Evolutionary conservation across 2,329 filamentous ascomycete species (phyloP).

Genomic region (Fusarium devonianum): DNA sequence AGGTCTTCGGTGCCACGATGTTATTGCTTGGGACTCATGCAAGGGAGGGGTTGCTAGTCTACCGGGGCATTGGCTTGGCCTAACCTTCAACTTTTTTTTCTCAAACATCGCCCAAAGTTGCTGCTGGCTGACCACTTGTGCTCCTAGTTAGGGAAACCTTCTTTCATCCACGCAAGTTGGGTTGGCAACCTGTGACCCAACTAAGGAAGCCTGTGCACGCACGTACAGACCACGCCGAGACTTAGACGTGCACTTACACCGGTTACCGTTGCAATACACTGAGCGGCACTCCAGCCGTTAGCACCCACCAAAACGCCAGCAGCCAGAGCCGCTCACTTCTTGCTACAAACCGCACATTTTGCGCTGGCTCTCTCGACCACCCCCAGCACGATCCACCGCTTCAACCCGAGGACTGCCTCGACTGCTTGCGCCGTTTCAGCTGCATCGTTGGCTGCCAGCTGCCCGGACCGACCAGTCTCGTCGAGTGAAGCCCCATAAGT

Average conservation of each 20-base stretch:
- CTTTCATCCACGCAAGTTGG: constrained; percentile 14
- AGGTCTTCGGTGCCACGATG: constrained; percentile 16
- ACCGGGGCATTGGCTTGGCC: constrained; percentile 23
- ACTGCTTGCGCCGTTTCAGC: constrained; percentile 20
- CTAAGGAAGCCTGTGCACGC: constrained; percentile 12
- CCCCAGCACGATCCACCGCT: constrained; percentile 4
- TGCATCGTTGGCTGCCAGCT: constrained; percentile 29
- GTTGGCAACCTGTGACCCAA: constrained; percentile 26
- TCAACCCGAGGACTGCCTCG: constrained; percentile 16
- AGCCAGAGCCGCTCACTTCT: background rate
- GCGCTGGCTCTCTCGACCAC: constrained; percentile 2
- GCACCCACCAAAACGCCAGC: constrained; percentile 10
- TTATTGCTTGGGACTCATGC: constrained; percentile 28
- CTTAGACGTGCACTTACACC: constrained; percentile 16
- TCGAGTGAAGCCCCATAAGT: constrained; percentile 34
- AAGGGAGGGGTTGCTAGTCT: constrained; percentile 29
- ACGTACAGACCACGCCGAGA: constrained; percentile 22
- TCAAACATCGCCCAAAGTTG: constrained; percentile 24
- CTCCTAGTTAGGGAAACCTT: constrained; percentile 21
- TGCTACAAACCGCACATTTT: constrained; percentile 3
- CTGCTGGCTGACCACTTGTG: constrained; percentile 29
- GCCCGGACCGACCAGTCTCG: constrained; percentile 19
- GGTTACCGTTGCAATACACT: constrained; percentile 26
- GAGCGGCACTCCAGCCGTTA: constrained; percentile 13
- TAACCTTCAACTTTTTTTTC: constrained; percentile 28